Evolutionary conservation across 2,329 filamentous ascomycete genomes (phyloP), one percentile per base, ranked within the genome.

Genomic region (Triangularia setosa): DNA sequence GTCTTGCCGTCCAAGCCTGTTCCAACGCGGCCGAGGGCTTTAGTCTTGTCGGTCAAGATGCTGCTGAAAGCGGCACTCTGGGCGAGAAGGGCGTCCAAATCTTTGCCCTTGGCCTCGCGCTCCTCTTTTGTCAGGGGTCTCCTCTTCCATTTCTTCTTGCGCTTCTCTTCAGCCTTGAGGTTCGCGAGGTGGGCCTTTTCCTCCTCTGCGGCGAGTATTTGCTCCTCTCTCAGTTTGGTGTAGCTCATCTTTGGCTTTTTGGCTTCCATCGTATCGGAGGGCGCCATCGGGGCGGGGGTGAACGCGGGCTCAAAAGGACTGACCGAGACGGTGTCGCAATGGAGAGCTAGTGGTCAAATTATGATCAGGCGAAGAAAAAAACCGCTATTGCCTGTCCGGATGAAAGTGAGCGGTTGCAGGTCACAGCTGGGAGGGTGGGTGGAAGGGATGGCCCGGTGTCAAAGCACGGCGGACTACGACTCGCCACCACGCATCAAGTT

Each of bases 41-140:
- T 81, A 0, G 87, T 89, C 74, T 88, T 89, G 62, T 85, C 83
- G 0, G 85, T 88, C 1, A 89, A 72, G 9, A 88, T 87, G 40
- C 87, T 83, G 23, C 83, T 85, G 63, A 89, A 89, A 0, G 85
- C 81, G 0, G 82, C 84, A 57, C 84, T 87, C 71, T 88, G 85
- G 52, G 78, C 79, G 0, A 89, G 76, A 1, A 89, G 75, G 58
- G 85, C 81, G 25, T 89, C 84, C 0, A 89, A 76, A 63, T 88
- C 83, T 53, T 79, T 80, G 0, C 85, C 86, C 69, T 88, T 88
- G 0, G 78, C 78, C 55, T 87, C 84, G 0, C 84, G 78, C 67
- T 88, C 85, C 0, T 78, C 75, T 62, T 83, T 82, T 1, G 80
- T 83, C 56, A 85, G 75, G 0, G 74, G 70, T 0, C 80, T 79